Conservation (phyloP, 441 rosid genomes). For the Croton setiger region DNA sequence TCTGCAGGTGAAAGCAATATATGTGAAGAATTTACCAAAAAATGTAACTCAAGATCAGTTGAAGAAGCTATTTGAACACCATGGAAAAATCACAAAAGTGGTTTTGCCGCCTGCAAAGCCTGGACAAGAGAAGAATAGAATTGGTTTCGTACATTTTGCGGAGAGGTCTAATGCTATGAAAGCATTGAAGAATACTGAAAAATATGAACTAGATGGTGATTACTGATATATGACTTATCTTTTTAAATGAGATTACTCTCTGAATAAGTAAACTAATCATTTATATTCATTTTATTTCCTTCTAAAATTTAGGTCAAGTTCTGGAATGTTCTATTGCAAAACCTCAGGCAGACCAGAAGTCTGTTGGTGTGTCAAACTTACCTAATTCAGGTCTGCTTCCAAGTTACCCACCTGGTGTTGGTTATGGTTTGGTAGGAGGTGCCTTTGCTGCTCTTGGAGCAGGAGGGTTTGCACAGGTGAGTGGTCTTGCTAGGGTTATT, state of each 20-base stretch:
- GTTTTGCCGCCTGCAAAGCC: slow-evolving; percentile 90
- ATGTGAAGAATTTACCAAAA: slow-evolving; percentile 88
- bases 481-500: neutral
- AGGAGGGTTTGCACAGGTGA: slow-evolving; percentile 79
- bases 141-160: slow-evolving; percentile 64
- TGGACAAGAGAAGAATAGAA: slow-evolving; percentile 84
- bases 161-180: slow-evolving; percentile 29
- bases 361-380: slow-evolving; percentile 42
- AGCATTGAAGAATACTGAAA: slow-evolving; percentile 77
- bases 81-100: slow-evolving; percentile 78
- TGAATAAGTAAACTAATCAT: neutral
- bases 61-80: slow-evolving; percentile 73
- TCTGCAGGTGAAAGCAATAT: slow-evolving; percentile 82
- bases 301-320: slow-evolving; percentile 51
- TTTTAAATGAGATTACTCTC: neutral
- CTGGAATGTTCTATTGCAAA: slow-evolving; percentile 97
- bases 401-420: slow-evolving; percentile 58
- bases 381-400: slow-evolving; percentile 64
- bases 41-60: slow-evolving; percentile 73
- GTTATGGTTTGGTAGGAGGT: slow-evolving; percentile 72
- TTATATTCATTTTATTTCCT: slow-evolving; percentile 8
- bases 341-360: slow-evolving; percentile 89
- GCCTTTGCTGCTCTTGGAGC: slow-evolving; percentile 59
- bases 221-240: slow-evolving; percentile 5
- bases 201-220: slow-evolving; percentile 89